Percentiles rank a stretch among this genome's conserved stretches.
Evolutionary conservation across 1,284 basidiomycete species (phyloP).

Genomic region (Pseudozyma flocculosa): DNA sequence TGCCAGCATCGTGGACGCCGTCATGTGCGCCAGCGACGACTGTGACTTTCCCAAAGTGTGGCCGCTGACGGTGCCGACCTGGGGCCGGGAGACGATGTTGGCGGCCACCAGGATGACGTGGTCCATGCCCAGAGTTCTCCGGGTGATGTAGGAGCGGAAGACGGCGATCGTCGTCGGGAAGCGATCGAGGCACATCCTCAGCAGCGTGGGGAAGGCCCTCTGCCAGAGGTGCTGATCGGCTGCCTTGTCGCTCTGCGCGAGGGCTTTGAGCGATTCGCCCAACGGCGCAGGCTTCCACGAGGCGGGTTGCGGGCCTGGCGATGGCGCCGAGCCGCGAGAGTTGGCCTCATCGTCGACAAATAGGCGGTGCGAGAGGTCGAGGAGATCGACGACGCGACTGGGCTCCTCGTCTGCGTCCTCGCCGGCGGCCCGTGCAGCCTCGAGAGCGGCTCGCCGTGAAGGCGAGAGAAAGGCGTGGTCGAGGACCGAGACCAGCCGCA

Average conservation of each 20-base stretch:
- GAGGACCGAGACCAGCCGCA: constrained; percentile 49
- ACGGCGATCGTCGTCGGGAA: constrained; percentile 58
- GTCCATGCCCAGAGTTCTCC: constrained; percentile 59
- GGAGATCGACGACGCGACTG: constrained; percentile 42
- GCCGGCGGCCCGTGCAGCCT: constrained; percentile 48
- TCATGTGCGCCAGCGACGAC: constrained; percentile 17
- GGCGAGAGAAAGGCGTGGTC: constrained; percentile 43
- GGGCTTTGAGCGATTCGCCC: constrained; percentile 30
- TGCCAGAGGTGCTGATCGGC: constrained; percentile 60
- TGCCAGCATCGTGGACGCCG: constrained; percentile 12
- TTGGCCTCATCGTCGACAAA: constrained; percentile 39
- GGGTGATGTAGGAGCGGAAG: constrained; percentile 57
- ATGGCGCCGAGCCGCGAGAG: no score
- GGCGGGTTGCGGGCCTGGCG: constrained; percentile 28
- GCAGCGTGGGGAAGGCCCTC: constrained; percentile 58
- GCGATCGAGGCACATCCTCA: constrained; percentile 55
- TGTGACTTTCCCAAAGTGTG: constrained; percentile 4
- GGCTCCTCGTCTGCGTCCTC: constrained; percentile 38
- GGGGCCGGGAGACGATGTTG: constrained; percentile 25
- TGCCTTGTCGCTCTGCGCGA: constrained; percentile 60
- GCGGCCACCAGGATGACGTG: constrained; percentile 58
- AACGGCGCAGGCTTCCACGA: constrained; percentile 33
- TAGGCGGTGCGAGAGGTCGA: constrained; percentile 36
- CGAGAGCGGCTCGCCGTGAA: constrained; percentile 27
- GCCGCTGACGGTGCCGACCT: background rate